Evolutionary conservation across 805 yeast genomes (phyloP), one percentile per base, ranked within the genome.

Genomic region (Suhomyces prunicola): DNA sequence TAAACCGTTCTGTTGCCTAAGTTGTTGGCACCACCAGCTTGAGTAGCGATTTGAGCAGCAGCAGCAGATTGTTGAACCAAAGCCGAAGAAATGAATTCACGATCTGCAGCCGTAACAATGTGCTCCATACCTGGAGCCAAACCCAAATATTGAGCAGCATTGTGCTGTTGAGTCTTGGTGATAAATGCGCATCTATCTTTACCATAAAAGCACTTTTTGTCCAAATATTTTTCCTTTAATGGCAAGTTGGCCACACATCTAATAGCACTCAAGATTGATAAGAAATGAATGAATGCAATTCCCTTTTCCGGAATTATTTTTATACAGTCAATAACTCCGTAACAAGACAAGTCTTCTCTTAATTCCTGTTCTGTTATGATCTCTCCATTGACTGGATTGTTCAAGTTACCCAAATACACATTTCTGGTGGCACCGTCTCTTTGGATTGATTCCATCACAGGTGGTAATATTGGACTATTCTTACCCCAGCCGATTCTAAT

Each of bases 101-200:
- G 70, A 61, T 82, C 86, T 7, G 88, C 87, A 52, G 84, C 85
- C 53, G 90, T 86, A 26, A 87, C 83, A 52, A 88, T 74, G 63
- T 87, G 89, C 63, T 88, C 96, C 80, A 86, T 82, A 27, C 96
- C 94, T 17, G 97, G 96, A 44, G 94, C 90, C 55, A 91, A 77
- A 1, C 97, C 97, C 51, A 93, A 73, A 66, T 90, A 93, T 68
- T 92, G 96, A 3, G 97, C 97, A 17, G 97, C 98, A 67, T 93
- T 91, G 66, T 92, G 97, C 71, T 91, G 97, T 71, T 94, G 97
- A 15, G 97, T 88, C 68, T 90, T 90, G 24, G 97, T 90, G 45
- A 93, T 89, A 63, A 90, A 90, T 2, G 97, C 97, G 74, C 94
- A 89, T 70, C 98, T 80, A 70, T 93, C 98, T 68, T 91, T 92